phyloP scores from a whole-genome alignment of 2,329 filamentous ascomycete genomes.

The Sarocladium strictum region DNA sequence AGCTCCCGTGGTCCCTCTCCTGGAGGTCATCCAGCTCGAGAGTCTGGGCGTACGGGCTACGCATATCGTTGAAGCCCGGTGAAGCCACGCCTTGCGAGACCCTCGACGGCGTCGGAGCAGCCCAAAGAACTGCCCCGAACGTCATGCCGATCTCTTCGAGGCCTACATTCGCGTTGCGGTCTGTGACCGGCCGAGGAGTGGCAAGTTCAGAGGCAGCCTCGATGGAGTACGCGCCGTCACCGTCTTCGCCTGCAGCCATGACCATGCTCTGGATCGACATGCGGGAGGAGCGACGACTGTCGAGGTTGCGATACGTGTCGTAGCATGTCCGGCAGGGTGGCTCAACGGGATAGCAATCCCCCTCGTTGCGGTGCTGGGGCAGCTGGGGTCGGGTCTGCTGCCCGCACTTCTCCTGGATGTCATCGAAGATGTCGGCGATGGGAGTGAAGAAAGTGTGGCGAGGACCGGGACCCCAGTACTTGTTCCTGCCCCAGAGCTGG shows the following conservation, averaged over 20 bases:
- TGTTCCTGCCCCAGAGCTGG: conserved; percentile 39
- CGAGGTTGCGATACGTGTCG: conserved; percentile 33
- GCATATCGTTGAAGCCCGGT: conserved; percentile 24
- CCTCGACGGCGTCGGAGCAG: conserved; percentile 21
- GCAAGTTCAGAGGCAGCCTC: conserved; percentile 34
- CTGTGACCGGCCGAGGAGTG: conserved; percentile 31
- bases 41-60: conserved; percentile 32
- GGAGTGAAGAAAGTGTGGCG: conserved; percentile 38
- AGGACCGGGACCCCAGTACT: conserved; percentile 35
- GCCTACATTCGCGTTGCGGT: not conserved
- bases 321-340: conserved; percentile 36
- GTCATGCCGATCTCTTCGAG: conserved; percentile 26
- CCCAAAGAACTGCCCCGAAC: not conserved
- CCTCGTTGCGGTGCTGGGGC: conserved; percentile 34
- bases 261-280: conserved; percentile 37
- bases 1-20: not conserved
- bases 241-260: conserved; percentile 19
- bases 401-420: conserved; percentile 38
- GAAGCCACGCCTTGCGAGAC: conserved; percentile 18
- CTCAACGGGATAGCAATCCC: conserved; percentile 32
- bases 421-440: conserved; percentile 37
- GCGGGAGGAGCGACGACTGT: conserved; percentile 35
- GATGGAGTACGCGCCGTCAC: conserved; percentile 29
- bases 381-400: conserved; percentile 32
- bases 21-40: conserved; percentile 27